phyloP scores from a whole-genome alignment of 352 stramenopile genomes.

The Pythium vanterpoolii region DNA sequence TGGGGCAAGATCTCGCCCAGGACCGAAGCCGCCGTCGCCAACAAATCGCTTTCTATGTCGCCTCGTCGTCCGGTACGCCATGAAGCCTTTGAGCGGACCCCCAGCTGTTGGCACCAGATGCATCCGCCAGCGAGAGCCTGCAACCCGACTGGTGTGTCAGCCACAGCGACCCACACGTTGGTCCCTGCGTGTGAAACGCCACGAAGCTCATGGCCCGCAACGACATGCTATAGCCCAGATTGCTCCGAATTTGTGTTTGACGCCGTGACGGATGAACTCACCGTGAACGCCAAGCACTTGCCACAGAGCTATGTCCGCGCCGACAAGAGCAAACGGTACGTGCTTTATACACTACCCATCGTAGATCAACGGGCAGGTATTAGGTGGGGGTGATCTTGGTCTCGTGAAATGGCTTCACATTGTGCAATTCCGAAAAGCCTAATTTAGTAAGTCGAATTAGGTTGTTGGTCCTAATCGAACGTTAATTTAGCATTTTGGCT shows the following conservation, averaged over 20 bases:
- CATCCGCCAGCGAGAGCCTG: not conserved
- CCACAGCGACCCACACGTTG: not conserved
- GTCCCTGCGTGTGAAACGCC: not conserved
- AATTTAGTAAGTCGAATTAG: no score
- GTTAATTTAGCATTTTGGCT: no score
- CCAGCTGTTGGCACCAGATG: not conserved
- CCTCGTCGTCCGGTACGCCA: not conserved
- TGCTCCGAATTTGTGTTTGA: not conserved
- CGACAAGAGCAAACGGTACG: no score
- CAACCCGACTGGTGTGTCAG: constrained; percentile 2
- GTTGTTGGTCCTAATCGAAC: no score
- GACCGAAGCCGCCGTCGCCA: not conserved
- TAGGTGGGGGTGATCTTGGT: no score
- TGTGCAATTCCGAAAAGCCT: no score
- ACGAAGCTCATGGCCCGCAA: not conserved
- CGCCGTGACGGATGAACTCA: not conserved
- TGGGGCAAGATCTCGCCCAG: not conserved
- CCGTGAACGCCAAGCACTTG: not conserved
- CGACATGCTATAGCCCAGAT: not conserved
- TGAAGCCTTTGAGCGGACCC: not conserved
- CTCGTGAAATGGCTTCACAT: no score
- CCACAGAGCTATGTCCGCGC: not conserved
- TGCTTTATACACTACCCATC: no score
- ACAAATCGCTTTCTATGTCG: not conserved
- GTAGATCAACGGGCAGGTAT: no score